Evolutionary conservation across 306 rosid genomes (phyloP).

Genomic region (Dalbergia oliveri): DNA sequence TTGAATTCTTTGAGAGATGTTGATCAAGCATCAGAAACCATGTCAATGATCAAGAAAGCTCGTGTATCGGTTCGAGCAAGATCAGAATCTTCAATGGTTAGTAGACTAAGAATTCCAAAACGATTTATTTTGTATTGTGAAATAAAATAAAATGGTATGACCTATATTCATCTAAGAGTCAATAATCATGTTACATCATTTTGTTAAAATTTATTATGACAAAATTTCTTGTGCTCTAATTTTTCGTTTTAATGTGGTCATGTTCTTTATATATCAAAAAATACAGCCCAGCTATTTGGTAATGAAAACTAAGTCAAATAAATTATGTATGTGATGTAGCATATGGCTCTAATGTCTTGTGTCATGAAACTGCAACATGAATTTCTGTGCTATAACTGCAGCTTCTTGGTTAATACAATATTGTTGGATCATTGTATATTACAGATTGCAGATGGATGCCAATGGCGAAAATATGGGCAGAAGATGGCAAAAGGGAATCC

Average conservation of each 20-base stretch:
- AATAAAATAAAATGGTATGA: too few relatives aligned
- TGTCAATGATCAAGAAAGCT: conserved; percentile 69
- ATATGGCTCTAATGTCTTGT: neutral
- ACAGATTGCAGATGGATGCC: conserved; percentile 79
- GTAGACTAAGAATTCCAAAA: neutral
- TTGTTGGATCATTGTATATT: neutral
- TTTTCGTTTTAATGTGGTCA: too few relatives aligned
- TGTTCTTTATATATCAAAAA: neutral
- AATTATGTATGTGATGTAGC: neutral
- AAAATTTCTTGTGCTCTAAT: too few relatives aligned
- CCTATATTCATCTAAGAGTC: too few relatives aligned
- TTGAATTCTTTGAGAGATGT: conserved; percentile 38
- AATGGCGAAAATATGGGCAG: conserved; percentile 83
- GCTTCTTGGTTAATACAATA: neutral
- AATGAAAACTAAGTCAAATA: neutral
- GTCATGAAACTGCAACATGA: neutral
- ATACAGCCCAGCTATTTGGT: neutral
- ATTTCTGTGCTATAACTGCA: neutral
- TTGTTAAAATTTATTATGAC: too few relatives aligned
- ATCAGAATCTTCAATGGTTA: conserved; percentile 68
- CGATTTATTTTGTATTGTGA: too few relatives aligned
- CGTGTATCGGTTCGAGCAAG: conserved; percentile 71
- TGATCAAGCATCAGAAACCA: conserved; percentile 57
- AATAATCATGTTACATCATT: too few relatives aligned
- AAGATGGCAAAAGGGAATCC: conserved; percentile 87